Evolutionary conservation across 768 basidiomycete species (phyloP).

Genomic region (Boletus vermiculosoides): DNA sequence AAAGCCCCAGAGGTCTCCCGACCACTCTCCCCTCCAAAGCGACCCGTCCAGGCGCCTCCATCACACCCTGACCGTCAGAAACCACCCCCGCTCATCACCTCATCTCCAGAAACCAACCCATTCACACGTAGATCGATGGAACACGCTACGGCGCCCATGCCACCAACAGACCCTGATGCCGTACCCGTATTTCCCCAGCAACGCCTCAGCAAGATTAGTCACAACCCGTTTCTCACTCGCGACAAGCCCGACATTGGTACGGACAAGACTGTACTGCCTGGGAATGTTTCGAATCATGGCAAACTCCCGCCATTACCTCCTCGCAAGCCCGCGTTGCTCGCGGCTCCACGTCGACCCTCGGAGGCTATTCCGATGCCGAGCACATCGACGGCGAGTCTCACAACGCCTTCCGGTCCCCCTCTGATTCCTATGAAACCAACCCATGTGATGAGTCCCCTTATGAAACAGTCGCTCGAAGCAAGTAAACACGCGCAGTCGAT

Average conservation of each 20-base stretch:
- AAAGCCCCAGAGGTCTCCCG: constrained; percentile 7
- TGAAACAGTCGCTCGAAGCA: constrained; percentile 72
- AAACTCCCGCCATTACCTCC: constrained; percentile 34
- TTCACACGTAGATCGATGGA: constrained; percentile 27
- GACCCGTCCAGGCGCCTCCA: constrained; percentile 24
- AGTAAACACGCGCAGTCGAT: constrained; percentile 67
- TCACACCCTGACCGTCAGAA: constrained; percentile 30
- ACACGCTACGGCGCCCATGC: not conserved
- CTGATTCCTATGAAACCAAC: constrained; percentile 26
- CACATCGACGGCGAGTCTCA: constrained; percentile 2
- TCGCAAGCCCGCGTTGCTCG: constrained; percentile 34
- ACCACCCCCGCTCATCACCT: constrained; percentile 18
- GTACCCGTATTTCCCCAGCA: constrained; percentile 5
- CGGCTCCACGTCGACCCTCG: constrained; percentile 21
- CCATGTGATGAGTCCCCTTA: constrained; percentile 63
- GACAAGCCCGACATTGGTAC: constrained; percentile 16
- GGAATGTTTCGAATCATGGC: constrained; percentile 9
- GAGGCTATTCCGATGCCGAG: constrained; percentile 10
- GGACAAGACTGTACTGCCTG: constrained; percentile 6
- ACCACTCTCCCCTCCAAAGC: constrained; percentile 25
- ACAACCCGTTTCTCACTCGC: constrained; percentile 32
- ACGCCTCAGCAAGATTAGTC: constrained; percentile 25
- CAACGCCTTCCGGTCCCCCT: constrained; percentile 13
- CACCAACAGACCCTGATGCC: constrained; percentile 7
- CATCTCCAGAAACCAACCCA: constrained; percentile 31